Conservation (phyloP, 139 green algal species). For the Chlorella sp. region DNA sequence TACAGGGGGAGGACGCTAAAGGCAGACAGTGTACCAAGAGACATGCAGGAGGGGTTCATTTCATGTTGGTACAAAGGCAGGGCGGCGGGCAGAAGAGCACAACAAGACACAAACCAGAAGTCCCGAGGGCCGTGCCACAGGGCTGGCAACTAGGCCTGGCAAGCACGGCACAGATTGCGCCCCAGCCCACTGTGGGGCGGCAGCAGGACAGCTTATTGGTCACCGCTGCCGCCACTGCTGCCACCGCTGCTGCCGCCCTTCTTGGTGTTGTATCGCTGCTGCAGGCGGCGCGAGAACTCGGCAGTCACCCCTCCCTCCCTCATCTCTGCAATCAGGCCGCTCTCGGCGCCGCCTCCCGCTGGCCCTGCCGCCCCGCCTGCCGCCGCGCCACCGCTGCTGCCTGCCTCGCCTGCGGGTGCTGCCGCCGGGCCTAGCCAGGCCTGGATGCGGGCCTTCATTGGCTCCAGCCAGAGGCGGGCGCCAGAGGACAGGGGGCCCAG, state of each 20-base stretch:
- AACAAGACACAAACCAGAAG: too few species aligned
- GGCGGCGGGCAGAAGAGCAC: too few species aligned
- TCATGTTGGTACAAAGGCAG: too few species aligned
- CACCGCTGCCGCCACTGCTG: not conserved
- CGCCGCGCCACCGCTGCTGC: not conserved
- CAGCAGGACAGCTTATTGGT: not conserved
- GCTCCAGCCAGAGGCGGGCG: slow-evolving; percentile 13
- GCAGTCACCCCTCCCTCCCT: not conserved
- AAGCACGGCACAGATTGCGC: too few species aligned
- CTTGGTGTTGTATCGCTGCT: slow-evolving; percentile 9
- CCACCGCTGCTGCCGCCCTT: not conserved
- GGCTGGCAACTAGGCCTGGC: too few species aligned
- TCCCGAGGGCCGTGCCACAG: too few species aligned
- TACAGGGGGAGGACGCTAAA: too few species aligned
- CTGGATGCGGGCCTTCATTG: slow-evolving; percentile 1
- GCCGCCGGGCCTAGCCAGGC: not conserved
- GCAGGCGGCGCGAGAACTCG: slow-evolving; percentile 2
- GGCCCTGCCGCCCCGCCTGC: not conserved
- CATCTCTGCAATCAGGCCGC: not conserved
- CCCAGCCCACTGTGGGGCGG: too few species aligned
- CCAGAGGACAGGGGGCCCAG: not conserved
- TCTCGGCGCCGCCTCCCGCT: not conserved
- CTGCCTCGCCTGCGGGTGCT: not conserved
- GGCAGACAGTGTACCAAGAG: too few species aligned
- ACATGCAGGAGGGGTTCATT: too few species aligned